Conservation (phyloP, 2,329 filamentous ascomycete genomes). For the Saccharata proteae region DNA sequence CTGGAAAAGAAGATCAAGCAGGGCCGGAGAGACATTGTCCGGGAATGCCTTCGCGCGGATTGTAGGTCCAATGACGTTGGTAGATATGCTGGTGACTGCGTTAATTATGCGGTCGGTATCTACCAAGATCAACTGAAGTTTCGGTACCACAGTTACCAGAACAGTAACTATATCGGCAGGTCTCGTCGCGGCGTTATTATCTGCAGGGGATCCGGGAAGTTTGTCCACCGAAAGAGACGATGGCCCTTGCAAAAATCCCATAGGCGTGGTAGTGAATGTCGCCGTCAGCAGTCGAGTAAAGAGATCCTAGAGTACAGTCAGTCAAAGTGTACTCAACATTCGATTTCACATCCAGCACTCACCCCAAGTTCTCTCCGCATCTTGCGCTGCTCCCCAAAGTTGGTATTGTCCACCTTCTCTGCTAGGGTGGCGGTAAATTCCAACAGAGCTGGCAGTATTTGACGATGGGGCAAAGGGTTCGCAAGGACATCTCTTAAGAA, state of each 20-base stretch:
- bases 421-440: constrained; percentile 85
- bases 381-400: constrained; percentile 84
- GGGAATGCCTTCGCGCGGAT: constrained; percentile 80
- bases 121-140: constrained; percentile 69
- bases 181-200: constrained; percentile 14
- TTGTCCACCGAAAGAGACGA: constrained; percentile 19
- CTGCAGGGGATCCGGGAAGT: constrained; percentile 25
- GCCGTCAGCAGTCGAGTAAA: constrained; percentile 80
- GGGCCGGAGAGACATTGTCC: constrained; percentile 62
- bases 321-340: constrained; percentile 1
- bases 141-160: constrained; percentile 65
- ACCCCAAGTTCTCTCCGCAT: constrained; percentile 85
- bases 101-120: constrained; percentile 73
- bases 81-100: constrained; percentile 69
- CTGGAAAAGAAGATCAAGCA: constrained; percentile 62
- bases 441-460: constrained; percentile 73
- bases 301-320: constrained; percentile 52
- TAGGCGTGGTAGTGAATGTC: constrained; percentile 82
- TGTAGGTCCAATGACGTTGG: constrained; percentile 68
- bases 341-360: constrained; percentile 28
- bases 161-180: constrained; percentile 61
- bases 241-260: constrained; percentile 51
- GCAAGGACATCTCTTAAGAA: constrained; percentile 82
- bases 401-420: constrained; percentile 94
- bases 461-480: constrained; percentile 89